Percentiles rank a stretch among this genome's conserved stretches.
phyloP scores from a whole-genome alignment of 331 rosid genomes.

The Pyrus hybrid region DNA sequence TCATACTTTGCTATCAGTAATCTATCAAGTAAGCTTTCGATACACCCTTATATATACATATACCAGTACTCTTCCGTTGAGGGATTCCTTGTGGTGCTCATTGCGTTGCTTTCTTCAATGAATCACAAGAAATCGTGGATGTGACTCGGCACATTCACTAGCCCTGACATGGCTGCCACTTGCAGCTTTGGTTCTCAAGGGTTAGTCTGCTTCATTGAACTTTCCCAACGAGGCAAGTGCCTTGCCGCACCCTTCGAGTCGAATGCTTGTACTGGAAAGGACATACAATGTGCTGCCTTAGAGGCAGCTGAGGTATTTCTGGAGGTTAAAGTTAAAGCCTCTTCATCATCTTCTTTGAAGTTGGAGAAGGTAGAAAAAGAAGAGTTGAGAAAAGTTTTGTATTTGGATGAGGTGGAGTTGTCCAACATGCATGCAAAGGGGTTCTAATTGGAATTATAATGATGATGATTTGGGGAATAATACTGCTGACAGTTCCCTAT shows the following conservation, averaged over 20 bases:
- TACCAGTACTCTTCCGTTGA: too few relatives aligned
- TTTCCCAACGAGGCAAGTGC: conserved; percentile 25
- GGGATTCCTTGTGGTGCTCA: too few relatives aligned
- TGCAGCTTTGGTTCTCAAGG: conserved; percentile 48
- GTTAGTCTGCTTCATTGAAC: conserved; percentile 37
- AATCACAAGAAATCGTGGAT: too few relatives aligned
- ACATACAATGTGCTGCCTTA: conserved; percentile 24
- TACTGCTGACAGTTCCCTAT: conserved; percentile 6
- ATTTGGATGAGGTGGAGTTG: conserved; percentile 66
- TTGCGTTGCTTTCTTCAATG: too few relatives aligned
- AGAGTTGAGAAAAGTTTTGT: neutral
- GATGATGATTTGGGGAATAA: conserved; percentile 5
- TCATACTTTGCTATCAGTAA: too few relatives aligned
- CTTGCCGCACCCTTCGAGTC: conserved; percentile 15
- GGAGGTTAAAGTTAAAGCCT: neutral
- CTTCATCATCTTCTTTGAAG: neutral
- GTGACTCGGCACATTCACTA: too few relatives aligned
- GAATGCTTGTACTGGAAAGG: neutral
- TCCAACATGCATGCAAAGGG: conserved; percentile 58
- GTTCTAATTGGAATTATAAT: conserved; percentile 45
- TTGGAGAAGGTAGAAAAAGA: neutral
- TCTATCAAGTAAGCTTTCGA: too few relatives aligned
- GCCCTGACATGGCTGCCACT: conserved; percentile 66
- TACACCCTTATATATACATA: too few relatives aligned
- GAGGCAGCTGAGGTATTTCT: conserved; percentile 6